phyloP scores from a whole-genome alignment of 2,329 filamentous ascomycete species.

The Apiospora aurea region DNA sequence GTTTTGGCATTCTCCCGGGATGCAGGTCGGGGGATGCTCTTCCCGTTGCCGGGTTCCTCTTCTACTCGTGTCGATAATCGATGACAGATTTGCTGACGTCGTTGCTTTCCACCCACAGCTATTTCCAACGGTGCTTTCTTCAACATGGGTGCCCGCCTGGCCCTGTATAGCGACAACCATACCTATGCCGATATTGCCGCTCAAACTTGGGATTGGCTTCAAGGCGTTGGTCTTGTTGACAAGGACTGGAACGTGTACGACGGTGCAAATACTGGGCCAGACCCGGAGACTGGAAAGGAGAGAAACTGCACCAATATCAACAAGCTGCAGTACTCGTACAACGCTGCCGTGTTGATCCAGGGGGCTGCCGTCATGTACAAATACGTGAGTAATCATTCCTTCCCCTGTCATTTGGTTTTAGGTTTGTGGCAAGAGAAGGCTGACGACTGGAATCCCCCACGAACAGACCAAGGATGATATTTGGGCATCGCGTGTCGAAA shows the following conservation, averaged over 20 bases:
- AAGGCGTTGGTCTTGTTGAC: slow-evolving; percentile 51
- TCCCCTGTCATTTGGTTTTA: neutral
- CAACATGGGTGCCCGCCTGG: slow-evolving; percentile 62
- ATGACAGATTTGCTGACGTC: neutral
- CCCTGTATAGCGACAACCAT: slow-evolving; percentile 64
- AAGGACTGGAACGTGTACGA: slow-evolving; percentile 54
- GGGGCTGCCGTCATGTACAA: slow-evolving; percentile 49
- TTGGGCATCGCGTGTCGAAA: slow-evolving; percentile 55
- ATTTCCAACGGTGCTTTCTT: slow-evolving; percentile 53
- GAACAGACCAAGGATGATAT: slow-evolving; percentile 49
- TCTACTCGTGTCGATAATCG: neutral
- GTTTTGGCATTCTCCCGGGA: neutral
- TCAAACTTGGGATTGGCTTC: slow-evolving; percentile 59
- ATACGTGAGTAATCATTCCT: slow-evolving; percentile 30
- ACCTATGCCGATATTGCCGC: slow-evolving; percentile 67
- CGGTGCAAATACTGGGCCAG: slow-evolving; percentile 44
- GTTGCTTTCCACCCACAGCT: slow-evolving; percentile 32
- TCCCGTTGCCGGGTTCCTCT: neutral
- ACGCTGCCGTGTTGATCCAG: slow-evolving; percentile 54
- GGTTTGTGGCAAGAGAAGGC: neutral
- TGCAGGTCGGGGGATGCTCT: neutral
- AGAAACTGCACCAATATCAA: slow-evolving; percentile 52
- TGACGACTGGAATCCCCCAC: neutral
- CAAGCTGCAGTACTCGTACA: slow-evolving; percentile 57
- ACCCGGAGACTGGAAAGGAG: slow-evolving; percentile 19